phyloP scores from a whole-genome alignment of 2,329 filamentous ascomycete species.

The Lasiodiplodia hormozganensis region DNA sequence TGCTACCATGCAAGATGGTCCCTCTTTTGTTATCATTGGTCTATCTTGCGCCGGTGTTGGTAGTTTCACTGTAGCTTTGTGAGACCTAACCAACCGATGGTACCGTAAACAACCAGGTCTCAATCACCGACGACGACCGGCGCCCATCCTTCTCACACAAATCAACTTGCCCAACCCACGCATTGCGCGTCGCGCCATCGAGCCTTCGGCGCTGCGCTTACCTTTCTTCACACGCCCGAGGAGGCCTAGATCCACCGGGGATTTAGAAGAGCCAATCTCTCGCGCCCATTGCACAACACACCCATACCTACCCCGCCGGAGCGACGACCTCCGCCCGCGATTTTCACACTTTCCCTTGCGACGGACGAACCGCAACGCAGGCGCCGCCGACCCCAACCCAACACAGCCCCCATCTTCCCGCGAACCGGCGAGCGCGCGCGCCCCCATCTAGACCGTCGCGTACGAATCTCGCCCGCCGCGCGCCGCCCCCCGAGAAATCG shows the following conservation, averaged over 20 bases:
- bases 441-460: not conserved
- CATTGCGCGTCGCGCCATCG: not conserved
- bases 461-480: not conserved
- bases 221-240: not conserved
- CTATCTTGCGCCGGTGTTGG: too few species aligned
- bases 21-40: too few species aligned
- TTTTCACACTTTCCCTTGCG: not conserved
- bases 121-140: not conserved
- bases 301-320: not conserved
- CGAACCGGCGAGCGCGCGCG: not conserved
- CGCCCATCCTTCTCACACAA: not conserved
- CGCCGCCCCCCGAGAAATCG: not conserved
- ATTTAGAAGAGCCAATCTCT: not conserved
- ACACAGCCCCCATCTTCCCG: not conserved
- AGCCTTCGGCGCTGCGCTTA: not conserved
- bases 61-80: too few species aligned
- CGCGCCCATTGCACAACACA: not conserved
- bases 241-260: not conserved
- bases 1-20: not conserved
- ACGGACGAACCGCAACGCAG: not conserved
- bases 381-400: not conserved
- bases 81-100: not conserved
- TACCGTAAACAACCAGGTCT: not conserved
- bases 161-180: not conserved
- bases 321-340: not conserved